Base-by-base conservation (phyloP, 805 yeast species). In the Starmerella kuoi region DNA sequence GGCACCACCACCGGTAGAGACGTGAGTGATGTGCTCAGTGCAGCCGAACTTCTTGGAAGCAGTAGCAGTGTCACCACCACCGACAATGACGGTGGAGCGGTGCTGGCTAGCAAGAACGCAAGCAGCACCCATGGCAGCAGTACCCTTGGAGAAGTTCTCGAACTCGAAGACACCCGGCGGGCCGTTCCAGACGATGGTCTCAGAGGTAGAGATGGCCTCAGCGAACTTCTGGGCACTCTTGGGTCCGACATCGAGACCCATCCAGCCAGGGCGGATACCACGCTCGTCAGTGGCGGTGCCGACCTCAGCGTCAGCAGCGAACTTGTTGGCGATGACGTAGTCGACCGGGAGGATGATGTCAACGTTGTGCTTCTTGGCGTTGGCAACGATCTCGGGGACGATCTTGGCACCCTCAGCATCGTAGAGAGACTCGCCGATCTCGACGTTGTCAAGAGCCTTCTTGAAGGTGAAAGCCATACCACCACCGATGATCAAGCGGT, bases 101-200 rank as follows among this genome's bases (percentile, higher is more conserved):
- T 76, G 74, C 65, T 74, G 77, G 59, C 86, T 84, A 52, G 94
- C 79, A 62, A 75, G 70, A 55, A 87, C 94, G 61, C 79, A 79
- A 57, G 91, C 94, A 51, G 78, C 94, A 59, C 88, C 77, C 68
- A 88, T 68, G 47, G 85, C 66, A 71, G 87, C 83, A 63, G 97
- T 88, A 69, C 97, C 97, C 47, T 67, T 67, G 56, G 95, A 80
- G 64, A 91, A 91, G 60, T 73, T 74, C 56, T 84, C 95, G 61
- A 91, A 91, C 73, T 91, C 98, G 65, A 91, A 91, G 58, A 91
- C 98, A 75, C 98, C 98, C 68, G 98, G 96, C 53, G 98, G 98
- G 66, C 98, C 98, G 74, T 91, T 91, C 98, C 98, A 91, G 64
- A 91, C 91, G 60, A 91, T 88, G 60, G 98, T 91, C 78, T 88